Percentiles rank a stretch among this genome's conserved stretches.
phyloP scores from a whole-genome alignment of 306 rosid genomes.

The Trifolium dubium region DNA sequence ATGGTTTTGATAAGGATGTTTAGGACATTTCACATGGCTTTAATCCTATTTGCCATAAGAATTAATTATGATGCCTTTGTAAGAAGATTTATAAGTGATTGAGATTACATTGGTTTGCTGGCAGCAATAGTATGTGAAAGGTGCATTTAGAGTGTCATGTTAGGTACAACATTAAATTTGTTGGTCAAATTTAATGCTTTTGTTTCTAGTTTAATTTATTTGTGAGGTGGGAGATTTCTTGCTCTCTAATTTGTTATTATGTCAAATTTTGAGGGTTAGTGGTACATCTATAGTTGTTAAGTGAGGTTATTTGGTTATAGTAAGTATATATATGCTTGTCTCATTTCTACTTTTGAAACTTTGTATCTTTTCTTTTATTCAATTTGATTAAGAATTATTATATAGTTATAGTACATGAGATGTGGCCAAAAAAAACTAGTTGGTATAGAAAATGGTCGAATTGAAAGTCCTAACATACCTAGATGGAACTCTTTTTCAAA shows the following conservation, averaged over 20 bases:
- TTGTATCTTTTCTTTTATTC: slow-evolving; percentile 19
- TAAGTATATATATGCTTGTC: slow-evolving; percentile 12
- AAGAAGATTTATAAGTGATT: slow-evolving; percentile 45
- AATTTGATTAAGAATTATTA: slow-evolving; percentile 11
- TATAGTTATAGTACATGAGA: slow-evolving; percentile 41
- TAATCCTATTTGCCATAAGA: slow-evolving; percentile 33
- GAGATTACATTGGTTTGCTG: slow-evolving; percentile 62
- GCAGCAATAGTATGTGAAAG: slow-evolving; percentile 53
- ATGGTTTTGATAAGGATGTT: slow-evolving; percentile 44
- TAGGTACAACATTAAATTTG: slow-evolving; percentile 66
- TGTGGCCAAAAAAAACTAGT: slow-evolving; percentile 33
- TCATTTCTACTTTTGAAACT: slow-evolving; percentile 11
- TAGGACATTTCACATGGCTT: slow-evolving; percentile 43
- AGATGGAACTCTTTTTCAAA: slow-evolving; percentile 22
- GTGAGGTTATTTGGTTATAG: slow-evolving; percentile 8
- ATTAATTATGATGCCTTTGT: slow-evolving; percentile 54
- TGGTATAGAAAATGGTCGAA: slow-evolving; percentile 44
- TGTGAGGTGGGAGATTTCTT: slow-evolving; percentile 35
- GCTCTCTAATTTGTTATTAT: slow-evolving; percentile 31
- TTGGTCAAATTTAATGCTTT: slow-evolving; percentile 49
- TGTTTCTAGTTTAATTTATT: slow-evolving; percentile 13
- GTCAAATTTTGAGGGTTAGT: slow-evolving; percentile 32
- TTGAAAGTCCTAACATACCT: slow-evolving; percentile 43
- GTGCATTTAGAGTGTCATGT: slow-evolving; percentile 51
- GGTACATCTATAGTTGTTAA: slow-evolving; percentile 4